A percentile compares a stretch with the other conserved stretches of the same genome.
These are phyloP conservation scores for Aspergillus diversus DNA, from an alignment of 495 filamentous ascomycete genomes.

Conservation along the genomic window DNA sequence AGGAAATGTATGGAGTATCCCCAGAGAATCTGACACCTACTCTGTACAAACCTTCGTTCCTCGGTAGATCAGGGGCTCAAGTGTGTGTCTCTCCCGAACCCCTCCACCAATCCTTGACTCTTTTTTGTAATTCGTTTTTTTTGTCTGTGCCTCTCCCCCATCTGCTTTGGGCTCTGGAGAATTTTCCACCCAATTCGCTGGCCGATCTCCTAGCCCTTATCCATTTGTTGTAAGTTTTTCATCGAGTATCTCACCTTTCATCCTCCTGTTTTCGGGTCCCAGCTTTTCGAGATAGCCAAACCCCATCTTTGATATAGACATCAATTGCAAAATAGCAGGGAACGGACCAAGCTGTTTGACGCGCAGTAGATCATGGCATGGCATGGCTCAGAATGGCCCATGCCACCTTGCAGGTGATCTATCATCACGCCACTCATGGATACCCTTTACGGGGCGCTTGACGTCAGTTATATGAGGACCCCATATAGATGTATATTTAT, in stretches of 20 bases:
- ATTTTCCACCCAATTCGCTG: too few species aligned
- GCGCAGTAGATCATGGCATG: neutral
- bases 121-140: neutral
- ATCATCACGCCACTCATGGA: slow-evolving; percentile 13
- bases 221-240: too few species aligned
- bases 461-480: neutral
- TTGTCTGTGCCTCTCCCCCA: neutral
- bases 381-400: slow-evolving; percentile 4
- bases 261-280: too few species aligned
- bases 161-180: too few species aligned
- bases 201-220: too few species aligned
- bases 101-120: slow-evolving; percentile 13
- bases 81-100: neutral
- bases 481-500: neutral
- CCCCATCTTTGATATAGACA: neutral
- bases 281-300: too few species aligned
- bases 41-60: slow-evolving; percentile 1
- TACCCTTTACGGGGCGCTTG: slow-evolving; percentile 4
- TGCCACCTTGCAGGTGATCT: slow-evolving; percentile 14
- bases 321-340: neutral
- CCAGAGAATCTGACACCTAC: neutral
- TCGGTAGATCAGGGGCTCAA: slow-evolving; percentile 6
- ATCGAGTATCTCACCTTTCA: neutral
- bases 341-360: neutral
- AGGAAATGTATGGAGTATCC: neutral